A percentile compares a stretch with the other conserved stretches of the same genome.
Conservation (phyloP, 169 alveolate genomes). For the Plasmodium gonderi region DNA sequence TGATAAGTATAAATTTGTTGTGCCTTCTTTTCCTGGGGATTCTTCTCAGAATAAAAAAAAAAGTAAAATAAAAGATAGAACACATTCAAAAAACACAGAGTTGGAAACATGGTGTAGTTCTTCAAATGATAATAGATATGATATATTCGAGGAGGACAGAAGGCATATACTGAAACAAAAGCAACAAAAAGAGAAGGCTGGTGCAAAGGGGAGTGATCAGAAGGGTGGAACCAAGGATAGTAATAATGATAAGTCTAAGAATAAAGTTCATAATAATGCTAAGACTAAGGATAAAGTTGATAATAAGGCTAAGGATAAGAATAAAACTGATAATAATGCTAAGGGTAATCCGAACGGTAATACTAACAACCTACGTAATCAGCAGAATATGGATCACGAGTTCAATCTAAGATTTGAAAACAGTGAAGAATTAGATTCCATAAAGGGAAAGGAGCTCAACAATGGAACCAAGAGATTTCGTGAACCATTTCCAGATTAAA, state of each 20-base stretch:
- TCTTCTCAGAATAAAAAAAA: constrained; percentile 4
- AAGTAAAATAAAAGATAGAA: constrained; percentile 10
- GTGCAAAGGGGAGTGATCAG: background rate
- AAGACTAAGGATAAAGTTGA: too few relatives aligned
- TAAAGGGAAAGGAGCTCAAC: background rate
- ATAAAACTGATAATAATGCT: background rate
- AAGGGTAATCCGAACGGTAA: background rate
- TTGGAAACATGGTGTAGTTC: constrained; percentile 69
- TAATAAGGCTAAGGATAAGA: background rate
- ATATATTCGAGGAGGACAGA: constrained; percentile 60
- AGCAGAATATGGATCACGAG: background rate
- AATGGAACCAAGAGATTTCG: background rate
- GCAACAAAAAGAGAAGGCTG: constrained; percentile 12
- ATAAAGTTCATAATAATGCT: too few relatives aligned
- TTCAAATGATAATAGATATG: constrained; percentile 37
- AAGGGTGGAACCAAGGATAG: background rate
- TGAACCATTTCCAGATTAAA: constrained; percentile 3
- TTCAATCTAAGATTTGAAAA: background rate
- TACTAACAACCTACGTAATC: background rate
- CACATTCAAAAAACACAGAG: constrained; percentile 26
- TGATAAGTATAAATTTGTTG: constrained; percentile 1
- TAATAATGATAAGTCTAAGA: background rate
- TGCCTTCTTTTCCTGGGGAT: background rate
- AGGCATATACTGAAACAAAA: constrained; percentile 10
- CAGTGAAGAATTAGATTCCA: background rate